A percentile compares a stretch with the other conserved stretches of the same genome.
phyloP scores from a whole-genome alignment of 768 basidiomycete genomes.

The Cyathus striatus region DNA sequence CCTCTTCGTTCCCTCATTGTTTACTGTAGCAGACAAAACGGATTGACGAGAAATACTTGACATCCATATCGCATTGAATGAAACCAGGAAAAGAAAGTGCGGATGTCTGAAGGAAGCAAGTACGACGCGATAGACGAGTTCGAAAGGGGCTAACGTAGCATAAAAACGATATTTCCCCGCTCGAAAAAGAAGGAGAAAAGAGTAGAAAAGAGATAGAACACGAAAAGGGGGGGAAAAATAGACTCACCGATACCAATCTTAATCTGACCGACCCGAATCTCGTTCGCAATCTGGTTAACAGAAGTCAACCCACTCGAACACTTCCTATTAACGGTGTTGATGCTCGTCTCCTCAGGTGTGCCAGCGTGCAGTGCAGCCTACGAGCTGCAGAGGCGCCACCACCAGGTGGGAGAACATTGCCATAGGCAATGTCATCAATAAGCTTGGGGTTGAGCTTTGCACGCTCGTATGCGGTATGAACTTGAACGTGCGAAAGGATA shows the following conservation, averaged over 20 bases:
- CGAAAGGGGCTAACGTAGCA: too few species aligned
- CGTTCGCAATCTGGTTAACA: conserved; percentile 76
- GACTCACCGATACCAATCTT: conserved; percentile 81
- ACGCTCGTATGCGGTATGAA: conserved; percentile 67
- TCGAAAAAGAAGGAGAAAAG: too few species aligned
- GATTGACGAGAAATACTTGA: too few species aligned
- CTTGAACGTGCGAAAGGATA: conserved; percentile 69
- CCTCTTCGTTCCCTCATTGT: too few species aligned
- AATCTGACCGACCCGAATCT: conserved; percentile 76
- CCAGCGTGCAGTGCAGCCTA: conserved; percentile 81
- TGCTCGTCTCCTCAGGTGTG: conserved; percentile 66
- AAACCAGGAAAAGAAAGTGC: too few species aligned
- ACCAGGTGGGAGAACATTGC: conserved; percentile 84
- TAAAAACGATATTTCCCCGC: too few species aligned
- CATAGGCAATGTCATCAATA: conserved; percentile 81
- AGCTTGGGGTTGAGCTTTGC: conserved; percentile 72
- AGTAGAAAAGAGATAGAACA: not conserved
- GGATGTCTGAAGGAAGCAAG: too few species aligned
- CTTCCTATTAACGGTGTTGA: conserved; percentile 87
- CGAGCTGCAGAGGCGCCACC: conserved; percentile 80
- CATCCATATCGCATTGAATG: too few species aligned
- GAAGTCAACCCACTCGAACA: conserved; percentile 86
- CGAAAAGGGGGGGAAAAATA: not conserved
- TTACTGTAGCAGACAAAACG: too few species aligned
- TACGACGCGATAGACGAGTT: too few species aligned